Evolutionary conservation across 139 green algal species (phyloP), one percentile per base, ranked within the genome.

Genomic region (Marvania coccoides): DNA sequence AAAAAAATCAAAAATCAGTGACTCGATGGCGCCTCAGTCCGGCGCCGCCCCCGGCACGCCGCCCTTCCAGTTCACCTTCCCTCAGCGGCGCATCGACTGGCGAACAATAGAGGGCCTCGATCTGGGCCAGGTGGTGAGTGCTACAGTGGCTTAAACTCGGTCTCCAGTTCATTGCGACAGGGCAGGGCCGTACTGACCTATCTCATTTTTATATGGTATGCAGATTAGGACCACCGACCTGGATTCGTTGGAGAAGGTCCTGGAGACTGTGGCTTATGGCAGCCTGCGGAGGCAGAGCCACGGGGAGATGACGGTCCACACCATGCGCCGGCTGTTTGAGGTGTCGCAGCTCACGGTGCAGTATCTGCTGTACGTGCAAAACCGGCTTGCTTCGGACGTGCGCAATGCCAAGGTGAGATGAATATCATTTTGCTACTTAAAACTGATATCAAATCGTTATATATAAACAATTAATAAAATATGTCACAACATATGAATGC

Each of bases 341-440:
- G 74, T 88, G 1, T 68, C 77, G 9, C 88, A 95, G 84, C 80
- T 95, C 56, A 80, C 83, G 19, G 62, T 87, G 6, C 80, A 91
- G 69, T 94, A 94, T 61, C 70, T 94, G 68, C 79, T 94, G 40
- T 83, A 92, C 40, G 84, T 92, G 7, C 87, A 94, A 64, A 80
- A 90, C 54, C 80, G 76, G 54, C 71, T 93, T 5, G 42, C 67
- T 26, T 40, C 42, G 12, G 66, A 73, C 15, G 45, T 23, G 28
- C 28, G 33, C 46, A 15, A 26, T 19, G 30, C 47, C 37, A 57
- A 67, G 63, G 63, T 70, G 15, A 58, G 28, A 30, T 34, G 37
- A 5, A 14, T 14, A 46, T 28, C 9, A 9, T 9, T 9, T 19
- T 19, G 12, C 12, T 19, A 59, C 12, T 14, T 13, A n/a, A 14